Conservation (phyloP, 1,139 yeast species). For the Sugiyamaella castrensis region DNA sequence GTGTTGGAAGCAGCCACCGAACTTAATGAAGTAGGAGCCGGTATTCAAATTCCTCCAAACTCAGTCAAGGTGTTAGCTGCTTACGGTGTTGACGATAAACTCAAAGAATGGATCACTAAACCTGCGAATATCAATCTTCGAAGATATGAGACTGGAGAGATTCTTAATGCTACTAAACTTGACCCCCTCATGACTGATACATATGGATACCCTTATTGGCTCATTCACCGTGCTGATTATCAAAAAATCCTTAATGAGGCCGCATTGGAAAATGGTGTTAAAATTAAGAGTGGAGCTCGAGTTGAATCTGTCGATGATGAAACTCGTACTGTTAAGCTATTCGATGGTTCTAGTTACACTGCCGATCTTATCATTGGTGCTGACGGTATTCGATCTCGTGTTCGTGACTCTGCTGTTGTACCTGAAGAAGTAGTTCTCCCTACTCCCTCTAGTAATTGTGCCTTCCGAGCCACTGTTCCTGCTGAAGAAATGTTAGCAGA, state of each 20-base stretch:
- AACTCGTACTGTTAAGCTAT: conserved; percentile 29
- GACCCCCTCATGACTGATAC: conserved; percentile 19
- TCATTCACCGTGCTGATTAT: conserved; percentile 39
- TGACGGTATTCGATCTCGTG: conserved; percentile 34
- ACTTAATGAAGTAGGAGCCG: conserved; percentile 45
- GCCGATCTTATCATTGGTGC: conserved; percentile 41
- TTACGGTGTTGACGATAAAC: conserved; percentile 33
- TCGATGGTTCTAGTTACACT: conserved; percentile 28
- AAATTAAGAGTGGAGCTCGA: conserved; percentile 28
- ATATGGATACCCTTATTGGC: conserved; percentile 27
- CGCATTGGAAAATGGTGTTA: conserved; percentile 34
- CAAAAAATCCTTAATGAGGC: conserved; percentile 32
- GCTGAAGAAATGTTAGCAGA: conserved; percentile 28
- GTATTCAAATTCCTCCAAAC: conserved; percentile 42
- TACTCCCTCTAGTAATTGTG: conserved; percentile 33
- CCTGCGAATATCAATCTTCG: conserved; percentile 28
- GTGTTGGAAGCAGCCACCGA: conserved; percentile 40
- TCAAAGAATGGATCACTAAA: conserved; percentile 29
- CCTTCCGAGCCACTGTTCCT: conserved; percentile 34
- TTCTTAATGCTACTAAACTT: conserved; percentile 14
- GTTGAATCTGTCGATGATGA: conserved; percentile 33
- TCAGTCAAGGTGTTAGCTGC: conserved; percentile 32
- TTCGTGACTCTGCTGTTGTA: conserved; percentile 18
- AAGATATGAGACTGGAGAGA: conserved; percentile 19
- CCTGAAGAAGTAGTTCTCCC: conserved; percentile 22